These are phyloP conservation scores for Dactylellina sp. DNA, from an alignment of 2,329 filamentous ascomycete species.

Conservation along the genomic window DNA sequence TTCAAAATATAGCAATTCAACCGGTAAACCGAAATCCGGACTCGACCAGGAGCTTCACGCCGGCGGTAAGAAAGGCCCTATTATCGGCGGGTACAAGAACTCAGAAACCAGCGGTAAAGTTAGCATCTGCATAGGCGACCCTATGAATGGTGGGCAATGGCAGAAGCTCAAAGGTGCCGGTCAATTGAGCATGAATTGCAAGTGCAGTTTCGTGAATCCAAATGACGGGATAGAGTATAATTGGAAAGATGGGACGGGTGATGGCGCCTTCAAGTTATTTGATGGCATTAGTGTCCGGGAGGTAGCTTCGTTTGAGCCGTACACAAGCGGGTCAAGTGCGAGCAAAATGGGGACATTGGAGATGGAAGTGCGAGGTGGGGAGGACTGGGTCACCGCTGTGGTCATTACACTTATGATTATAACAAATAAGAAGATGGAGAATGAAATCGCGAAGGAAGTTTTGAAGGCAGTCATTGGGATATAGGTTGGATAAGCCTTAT, in stretches of 20 bases:
- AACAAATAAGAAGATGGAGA: slow-evolving; percentile 10
- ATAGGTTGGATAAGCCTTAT: background rate
- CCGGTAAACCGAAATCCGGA: slow-evolving; percentile 35
- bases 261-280: slow-evolving; percentile 2
- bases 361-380: slow-evolving; percentile 10
- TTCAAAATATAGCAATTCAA: slow-evolving; percentile 7
- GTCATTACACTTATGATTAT: slow-evolving; percentile 14
- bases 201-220: slow-evolving; percentile 18
- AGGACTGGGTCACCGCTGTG: slow-evolving; percentile 25
- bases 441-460: slow-evolving; percentile 29
- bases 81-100: slow-evolving; percentile 20
- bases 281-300: slow-evolving; percentile 16
- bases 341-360: slow-evolving; percentile 32
- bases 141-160: slow-evolving; percentile 12
- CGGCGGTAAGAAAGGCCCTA: slow-evolving; percentile 23
- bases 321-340: slow-evolving; percentile 1
- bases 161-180: slow-evolving; percentile 23
- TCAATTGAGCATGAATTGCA: background rate
- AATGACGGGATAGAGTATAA: slow-evolving; percentile 17
- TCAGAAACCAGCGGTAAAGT: slow-evolving; percentile 16
- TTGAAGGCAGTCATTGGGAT: slow-evolving; percentile 27
- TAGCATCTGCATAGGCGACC: slow-evolving; percentile 28
- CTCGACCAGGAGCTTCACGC: slow-evolving; percentile 31
- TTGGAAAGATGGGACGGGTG: slow-evolving; percentile 19
- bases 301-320: slow-evolving; percentile 20